These are phyloP conservation scores for Iberis amara DNA, from an alignment of 441 rosid genomes.

Conservation along the genomic window DNA sequence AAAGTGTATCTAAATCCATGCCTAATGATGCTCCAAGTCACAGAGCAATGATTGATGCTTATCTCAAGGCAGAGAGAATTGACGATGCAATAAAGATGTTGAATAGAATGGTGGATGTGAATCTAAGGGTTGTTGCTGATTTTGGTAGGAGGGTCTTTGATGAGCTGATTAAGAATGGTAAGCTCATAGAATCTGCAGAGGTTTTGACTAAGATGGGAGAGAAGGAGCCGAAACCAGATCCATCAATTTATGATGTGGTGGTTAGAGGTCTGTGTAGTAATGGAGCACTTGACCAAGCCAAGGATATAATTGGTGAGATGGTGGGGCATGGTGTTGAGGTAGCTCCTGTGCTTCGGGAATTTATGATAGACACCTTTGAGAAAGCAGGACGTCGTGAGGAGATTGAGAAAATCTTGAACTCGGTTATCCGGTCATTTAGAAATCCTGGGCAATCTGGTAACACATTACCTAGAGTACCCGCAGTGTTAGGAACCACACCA, in stretches of 20 bases:
- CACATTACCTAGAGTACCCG: slow-evolving; percentile 16
- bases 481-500: slow-evolving; percentile 20
- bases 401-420: slow-evolving; percentile 50
- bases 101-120: slow-evolving; percentile 63
- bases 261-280: slow-evolving; percentile 68
- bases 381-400: slow-evolving; percentile 56
- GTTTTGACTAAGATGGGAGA: slow-evolving; percentile 82
- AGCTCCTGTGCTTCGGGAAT: slow-evolving; percentile 51
- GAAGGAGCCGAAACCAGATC: slow-evolving; percentile 85
- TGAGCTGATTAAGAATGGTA: slow-evolving; percentile 66
- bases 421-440: slow-evolving; percentile 38
- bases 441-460: slow-evolving; percentile 34
- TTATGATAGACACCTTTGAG: slow-evolving; percentile 42
- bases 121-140: slow-evolving; percentile 74
- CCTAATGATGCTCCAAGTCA: slow-evolving; percentile 65
- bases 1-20: slow-evolving; percentile 52
- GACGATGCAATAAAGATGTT: slow-evolving; percentile 63
- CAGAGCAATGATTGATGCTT: slow-evolving; percentile 70
- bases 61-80: slow-evolving; percentile 53
- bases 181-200: slow-evolving; percentile 52
- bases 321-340: slow-evolving; percentile 52
- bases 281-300: slow-evolving; percentile 46
- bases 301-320: slow-evolving; percentile 62
- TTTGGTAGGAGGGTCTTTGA: slow-evolving; percentile 63
- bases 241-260: slow-evolving; percentile 65